A percentile compares a stretch with the other conserved stretches of the same genome.
Conservation (phyloP, 257 asterid genomes). For the Fraxinus pennsylvanica region DNA sequence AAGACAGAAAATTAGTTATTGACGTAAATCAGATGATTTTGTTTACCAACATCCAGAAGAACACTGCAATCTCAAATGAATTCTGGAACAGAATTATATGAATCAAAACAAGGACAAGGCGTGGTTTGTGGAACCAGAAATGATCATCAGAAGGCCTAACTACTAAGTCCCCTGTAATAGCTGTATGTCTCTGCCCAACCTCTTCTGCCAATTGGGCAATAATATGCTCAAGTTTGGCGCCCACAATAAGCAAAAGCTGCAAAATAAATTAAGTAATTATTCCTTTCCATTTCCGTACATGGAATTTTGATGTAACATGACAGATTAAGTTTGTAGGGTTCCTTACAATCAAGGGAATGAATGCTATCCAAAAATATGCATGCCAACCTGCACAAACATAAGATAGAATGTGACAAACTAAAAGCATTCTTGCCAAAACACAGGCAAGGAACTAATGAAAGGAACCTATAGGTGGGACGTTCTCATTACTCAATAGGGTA, state of each 20-base stretch:
- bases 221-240: slow-evolving; percentile 72
- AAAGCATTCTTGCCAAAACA: background rate
- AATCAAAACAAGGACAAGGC: slow-evolving; percentile 43
- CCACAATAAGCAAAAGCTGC: slow-evolving; percentile 67
- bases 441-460: background rate
- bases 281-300: background rate
- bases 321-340: background rate
- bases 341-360: slow-evolving; percentile 62
- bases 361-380: slow-evolving; percentile 72
- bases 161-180: slow-evolving; percentile 46
- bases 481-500: background rate
- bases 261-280: background rate
- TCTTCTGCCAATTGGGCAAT: slow-evolving; percentile 48
- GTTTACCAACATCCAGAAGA: slow-evolving; percentile 58
- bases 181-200: slow-evolving; percentile 50
- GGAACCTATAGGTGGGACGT: background rate
- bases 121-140: slow-evolving; percentile 58
- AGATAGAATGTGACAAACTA: background rate
- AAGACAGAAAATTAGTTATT: background rate
- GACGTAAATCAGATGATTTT: background rate
- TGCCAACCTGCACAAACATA: slow-evolving; percentile 61
- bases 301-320: background rate
- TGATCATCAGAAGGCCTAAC: slow-evolving; percentile 56
- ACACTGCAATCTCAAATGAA: slow-evolving; percentile 57
- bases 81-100: slow-evolving; percentile 61